A percentile compares a stretch with the other conserved stretches of the same genome.
Conservation (phyloP, 768 basidiomycete genomes). For the Lentinus brumalis region DNA sequence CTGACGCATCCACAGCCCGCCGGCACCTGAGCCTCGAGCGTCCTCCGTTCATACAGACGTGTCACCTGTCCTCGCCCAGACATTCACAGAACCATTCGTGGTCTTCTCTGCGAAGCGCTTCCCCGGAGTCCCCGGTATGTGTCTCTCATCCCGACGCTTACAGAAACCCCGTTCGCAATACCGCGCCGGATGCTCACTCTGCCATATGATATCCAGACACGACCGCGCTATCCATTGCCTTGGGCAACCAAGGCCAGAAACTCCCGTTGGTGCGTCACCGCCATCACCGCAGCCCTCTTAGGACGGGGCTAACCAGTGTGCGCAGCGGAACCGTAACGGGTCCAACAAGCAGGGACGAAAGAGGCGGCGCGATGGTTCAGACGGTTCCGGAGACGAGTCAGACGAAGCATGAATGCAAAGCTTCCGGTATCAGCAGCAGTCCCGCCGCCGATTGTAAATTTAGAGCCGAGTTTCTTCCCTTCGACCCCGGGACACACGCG, state of each 20-base stretch:
- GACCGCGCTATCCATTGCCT: constrained; percentile 86
- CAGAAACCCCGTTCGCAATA: constrained; percentile 19
- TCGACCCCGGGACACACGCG: not conserved
- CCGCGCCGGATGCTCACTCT: constrained; percentile 11
- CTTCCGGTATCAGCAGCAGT: constrained; percentile 2
- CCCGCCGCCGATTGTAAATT: constrained; percentile 16
- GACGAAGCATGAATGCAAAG: constrained; percentile 45
- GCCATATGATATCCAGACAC: constrained; percentile 53
- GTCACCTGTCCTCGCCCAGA: constrained; percentile 81
- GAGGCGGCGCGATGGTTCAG: constrained; percentile 61
- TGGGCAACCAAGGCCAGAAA: constrained; percentile 90
- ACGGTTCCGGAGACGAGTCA: constrained; percentile 69
- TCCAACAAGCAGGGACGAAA: constrained; percentile 61
- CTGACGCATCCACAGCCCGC: constrained; percentile 46
- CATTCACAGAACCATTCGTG: constrained; percentile 79
- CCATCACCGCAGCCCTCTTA: constrained; percentile 23
- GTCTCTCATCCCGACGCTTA: constrained; percentile 18
- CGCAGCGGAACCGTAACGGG: constrained; percentile 80
- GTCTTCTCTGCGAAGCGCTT: constrained; percentile 94
- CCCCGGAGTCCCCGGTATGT: constrained; percentile 86
- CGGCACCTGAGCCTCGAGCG: constrained; percentile 73
- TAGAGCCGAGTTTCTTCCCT: constrained; percentile 9
- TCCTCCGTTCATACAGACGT: constrained; percentile 63
- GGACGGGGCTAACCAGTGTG: constrained; percentile 11
- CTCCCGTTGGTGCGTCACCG: constrained; percentile 69